Conservation (phyloP, 139 green algal genomes). For the Haematococcus lacustris region DNA sequence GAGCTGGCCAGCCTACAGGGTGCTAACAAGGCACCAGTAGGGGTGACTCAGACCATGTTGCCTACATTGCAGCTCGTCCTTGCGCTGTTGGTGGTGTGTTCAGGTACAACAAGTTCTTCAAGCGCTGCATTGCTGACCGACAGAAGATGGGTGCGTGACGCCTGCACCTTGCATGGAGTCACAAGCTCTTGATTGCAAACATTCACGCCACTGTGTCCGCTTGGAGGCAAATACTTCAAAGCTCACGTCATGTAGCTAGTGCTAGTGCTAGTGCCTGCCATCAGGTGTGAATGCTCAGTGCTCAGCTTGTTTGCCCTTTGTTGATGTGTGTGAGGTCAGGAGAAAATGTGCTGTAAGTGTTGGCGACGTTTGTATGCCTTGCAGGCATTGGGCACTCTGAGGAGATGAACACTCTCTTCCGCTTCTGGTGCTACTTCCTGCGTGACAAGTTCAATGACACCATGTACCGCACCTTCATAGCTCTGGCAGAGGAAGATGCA, state of each 20-base stretch:
- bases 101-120: conserved; percentile 78
- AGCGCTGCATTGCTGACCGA: conserved; percentile 84
- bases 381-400: conserved; percentile 71
- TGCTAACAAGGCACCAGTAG: too few relatives aligned
- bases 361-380: neutral
- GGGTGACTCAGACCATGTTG: too few relatives aligned
- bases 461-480: conserved; percentile 87
- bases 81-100: too few relatives aligned
- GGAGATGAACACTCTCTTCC: conserved; percentile 98
- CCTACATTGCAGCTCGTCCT: too few relatives aligned
- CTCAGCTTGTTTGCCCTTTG: neutral
- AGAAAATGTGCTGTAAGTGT: neutral
- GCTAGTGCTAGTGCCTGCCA: too few relatives aligned
- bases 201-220: too few relatives aligned
- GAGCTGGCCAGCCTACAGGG: too few relatives aligned
- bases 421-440: conserved; percentile 98
- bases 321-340: neutral
- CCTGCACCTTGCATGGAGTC: too few relatives aligned
- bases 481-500: conserved; percentile 40
- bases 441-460: conserved; percentile 83
- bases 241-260: too few relatives aligned
- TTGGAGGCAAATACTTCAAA: too few relatives aligned
- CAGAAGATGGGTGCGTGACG: conserved; percentile 51
- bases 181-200: too few relatives aligned
- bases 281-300: too few relatives aligned